These are phyloP conservation scores for Trichoderma sp. DNA, from an alignment of 2,329 filamentous ascomycete genomes.

Conservation along the genomic window DNA sequence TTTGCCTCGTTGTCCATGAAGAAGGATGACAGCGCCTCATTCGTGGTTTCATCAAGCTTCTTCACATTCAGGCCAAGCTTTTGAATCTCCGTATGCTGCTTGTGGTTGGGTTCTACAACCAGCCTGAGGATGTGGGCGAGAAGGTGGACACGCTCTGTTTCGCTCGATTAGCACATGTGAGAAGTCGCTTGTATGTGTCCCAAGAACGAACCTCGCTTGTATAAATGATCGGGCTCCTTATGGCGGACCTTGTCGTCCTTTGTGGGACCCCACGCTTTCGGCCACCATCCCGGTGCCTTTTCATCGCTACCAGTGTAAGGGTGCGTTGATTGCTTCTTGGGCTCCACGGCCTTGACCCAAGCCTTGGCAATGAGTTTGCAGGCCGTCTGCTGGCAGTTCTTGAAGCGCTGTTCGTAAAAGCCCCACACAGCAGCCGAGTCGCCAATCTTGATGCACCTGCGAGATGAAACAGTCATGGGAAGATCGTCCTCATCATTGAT, in stretches of 20 bases:
- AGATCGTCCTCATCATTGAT: conserved; percentile 46
- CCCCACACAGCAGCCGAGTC: conserved; percentile 56
- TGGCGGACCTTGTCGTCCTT: conserved; percentile 62
- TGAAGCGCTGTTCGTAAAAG: conserved; percentile 64
- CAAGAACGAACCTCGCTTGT: conserved; percentile 59
- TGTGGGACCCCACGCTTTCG: conserved; percentile 53
- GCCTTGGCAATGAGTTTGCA: conserved; percentile 74
- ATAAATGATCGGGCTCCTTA: conserved; percentile 73
- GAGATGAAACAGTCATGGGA: conserved; percentile 43
- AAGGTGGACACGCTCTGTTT: conserved; percentile 59
- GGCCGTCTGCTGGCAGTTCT: conserved; percentile 67
- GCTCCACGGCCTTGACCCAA: conserved; percentile 74
- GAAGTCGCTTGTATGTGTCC: background rate
- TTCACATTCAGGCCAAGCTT: conserved; percentile 56
- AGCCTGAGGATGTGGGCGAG: conserved; percentile 62
- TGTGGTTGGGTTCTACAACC: conserved; percentile 52
- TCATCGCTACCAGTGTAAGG: conserved; percentile 69
- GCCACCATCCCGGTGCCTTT: conserved; percentile 69
- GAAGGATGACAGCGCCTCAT: conserved; percentile 59
- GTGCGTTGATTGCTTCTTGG: conserved; percentile 74
- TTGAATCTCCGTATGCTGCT: conserved; percentile 54
- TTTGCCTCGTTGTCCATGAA: conserved; percentile 61
- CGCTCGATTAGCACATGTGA: background rate
- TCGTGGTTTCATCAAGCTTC: conserved; percentile 60
- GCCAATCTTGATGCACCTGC: conserved; percentile 53